These are phyloP conservation scores for Leccinum griseonigrum DNA, from an alignment of 1,284 basidiomycete genomes.

Conservation along the genomic window DNA sequence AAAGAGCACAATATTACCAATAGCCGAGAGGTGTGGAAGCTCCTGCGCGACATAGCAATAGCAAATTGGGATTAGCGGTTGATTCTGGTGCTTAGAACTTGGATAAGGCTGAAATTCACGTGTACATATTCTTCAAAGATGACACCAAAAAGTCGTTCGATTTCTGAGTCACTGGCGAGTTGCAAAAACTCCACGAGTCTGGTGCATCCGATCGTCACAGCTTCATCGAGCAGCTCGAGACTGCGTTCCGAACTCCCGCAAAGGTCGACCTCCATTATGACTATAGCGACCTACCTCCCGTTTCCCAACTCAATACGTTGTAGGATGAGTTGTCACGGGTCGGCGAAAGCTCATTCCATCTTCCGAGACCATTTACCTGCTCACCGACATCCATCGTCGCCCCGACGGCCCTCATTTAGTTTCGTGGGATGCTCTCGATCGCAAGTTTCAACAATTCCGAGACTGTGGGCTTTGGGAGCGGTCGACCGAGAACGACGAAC, in stretches of 20 bases:
- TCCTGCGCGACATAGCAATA: background rate
- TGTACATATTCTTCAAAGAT: constrained; percentile 34
- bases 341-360: constrained; percentile 22
- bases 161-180: constrained; percentile 68
- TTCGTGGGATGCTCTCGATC: constrained; percentile 26
- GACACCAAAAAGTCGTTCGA: constrained; percentile 81
- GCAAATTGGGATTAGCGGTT: background rate
- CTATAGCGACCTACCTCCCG: constrained; percentile 48
- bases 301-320: constrained; percentile 25
- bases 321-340: constrained; percentile 27
- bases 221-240: constrained; percentile 81
- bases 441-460: constrained; percentile 27
- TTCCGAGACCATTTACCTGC: constrained; percentile 2
- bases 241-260: constrained; percentile 72
- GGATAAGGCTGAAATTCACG: background rate
- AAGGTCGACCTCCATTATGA: constrained; percentile 56
- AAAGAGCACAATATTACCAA: background rate
- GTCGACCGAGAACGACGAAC: constrained; percentile 33
- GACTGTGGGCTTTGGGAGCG: constrained; percentile 34
- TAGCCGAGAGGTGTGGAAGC: background rate
- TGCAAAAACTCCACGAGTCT: constrained; percentile 66
- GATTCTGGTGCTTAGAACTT: background rate
- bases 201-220: constrained; percentile 67
- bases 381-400: constrained; percentile 21
- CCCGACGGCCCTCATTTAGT: constrained; percentile 18